Evolutionary conservation across 768 basidiomycete genomes (phyloP).

Genomic region (Lactarius psammicola): DNA sequence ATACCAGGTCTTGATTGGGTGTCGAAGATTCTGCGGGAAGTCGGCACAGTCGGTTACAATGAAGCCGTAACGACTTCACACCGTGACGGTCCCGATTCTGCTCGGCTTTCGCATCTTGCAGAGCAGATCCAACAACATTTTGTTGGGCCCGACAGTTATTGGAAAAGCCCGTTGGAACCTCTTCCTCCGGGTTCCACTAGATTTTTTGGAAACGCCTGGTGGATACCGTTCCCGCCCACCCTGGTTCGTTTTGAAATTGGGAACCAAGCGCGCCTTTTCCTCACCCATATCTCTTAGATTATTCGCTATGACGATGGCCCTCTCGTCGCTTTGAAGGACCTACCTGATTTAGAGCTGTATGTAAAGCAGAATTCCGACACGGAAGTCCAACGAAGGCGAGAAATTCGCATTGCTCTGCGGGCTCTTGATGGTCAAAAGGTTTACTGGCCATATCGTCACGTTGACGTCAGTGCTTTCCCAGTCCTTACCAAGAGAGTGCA

Average conservation of each 20-base stretch:
- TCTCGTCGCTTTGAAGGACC: constrained; percentile 45
- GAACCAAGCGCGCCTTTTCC: not conserved
- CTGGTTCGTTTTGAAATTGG: constrained; percentile 43
- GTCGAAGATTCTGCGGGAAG: constrained; percentile 66
- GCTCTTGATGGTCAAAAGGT: constrained; percentile 63
- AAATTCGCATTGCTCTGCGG: constrained; percentile 61
- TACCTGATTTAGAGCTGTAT: constrained; percentile 55
- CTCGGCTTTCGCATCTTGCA: constrained; percentile 48
- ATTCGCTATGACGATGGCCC: constrained; percentile 67
- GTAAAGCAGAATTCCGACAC: constrained; percentile 57
- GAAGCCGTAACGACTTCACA: constrained; percentile 49
- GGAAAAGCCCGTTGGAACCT: constrained; percentile 43
- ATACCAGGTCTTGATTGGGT: not conserved
- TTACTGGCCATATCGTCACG: constrained; percentile 61
- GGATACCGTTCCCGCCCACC: constrained; percentile 76
- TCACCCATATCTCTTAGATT: constrained; percentile 41
- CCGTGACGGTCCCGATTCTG: constrained; percentile 48
- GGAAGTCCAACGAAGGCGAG: constrained; percentile 49
- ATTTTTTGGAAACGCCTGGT: constrained; percentile 76
- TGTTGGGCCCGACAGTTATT: constrained; percentile 74
- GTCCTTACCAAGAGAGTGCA: not conserved
- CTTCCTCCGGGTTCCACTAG: constrained; percentile 41
- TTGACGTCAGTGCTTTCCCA: constrained; percentile 41
- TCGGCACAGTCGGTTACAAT: constrained; percentile 56
- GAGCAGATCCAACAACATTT: constrained; percentile 54